Percentiles rank a stretch among this genome's conserved stretches.
Evolutionary conservation across 257 asterid genomes (phyloP).

Genomic region (Salvia miltiorrhiza): DNA sequence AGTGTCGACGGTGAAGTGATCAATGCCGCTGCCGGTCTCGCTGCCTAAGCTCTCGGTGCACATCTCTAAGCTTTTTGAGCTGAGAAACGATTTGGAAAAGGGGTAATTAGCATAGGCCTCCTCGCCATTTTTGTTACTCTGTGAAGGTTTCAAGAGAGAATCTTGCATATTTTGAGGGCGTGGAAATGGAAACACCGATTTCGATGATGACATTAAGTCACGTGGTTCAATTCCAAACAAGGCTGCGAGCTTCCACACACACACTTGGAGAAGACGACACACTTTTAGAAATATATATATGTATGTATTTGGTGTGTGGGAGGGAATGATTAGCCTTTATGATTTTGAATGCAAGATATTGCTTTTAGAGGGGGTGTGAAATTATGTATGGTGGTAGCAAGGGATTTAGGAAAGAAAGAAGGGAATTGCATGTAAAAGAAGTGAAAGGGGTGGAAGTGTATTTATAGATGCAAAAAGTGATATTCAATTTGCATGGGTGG

Average conservation of each 20-base stretch:
- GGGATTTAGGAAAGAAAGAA: not conserved
- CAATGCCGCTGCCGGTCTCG: conserved; percentile 62
- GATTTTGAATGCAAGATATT: not conserved
- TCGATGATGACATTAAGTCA: conserved; percentile 32
- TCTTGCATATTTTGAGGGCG: not conserved
- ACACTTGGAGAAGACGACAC: conserved; percentile 36
- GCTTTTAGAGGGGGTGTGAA: too few species aligned
- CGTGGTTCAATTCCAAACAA: conserved; percentile 41
- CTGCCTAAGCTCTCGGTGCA: conserved; percentile 85
- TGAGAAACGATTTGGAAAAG: conserved; percentile 31
- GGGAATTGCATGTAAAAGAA: conserved; percentile 45
- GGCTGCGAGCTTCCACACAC: conserved; percentile 28
- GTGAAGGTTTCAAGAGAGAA: not conserved
- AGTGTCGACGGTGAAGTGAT: not conserved
- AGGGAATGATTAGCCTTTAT: not conserved
- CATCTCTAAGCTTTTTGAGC: conserved; percentile 64
- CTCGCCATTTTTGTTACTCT: not conserved
- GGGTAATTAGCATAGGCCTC: conserved; percentile 51
- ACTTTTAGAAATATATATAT: not conserved
- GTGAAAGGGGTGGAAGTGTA: conserved; percentile 40
- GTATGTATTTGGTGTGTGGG: not conserved
- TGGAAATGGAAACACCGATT: conserved; percentile 28
- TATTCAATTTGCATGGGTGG: conserved; percentile 9
- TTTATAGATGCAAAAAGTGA: conserved; percentile 52
- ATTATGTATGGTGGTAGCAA: not conserved